Evolutionary conservation across 768 basidiomycete genomes (phyloP), one percentile per base, ranked within the genome.

Genomic region (Atractiella rhizophila): DNA sequence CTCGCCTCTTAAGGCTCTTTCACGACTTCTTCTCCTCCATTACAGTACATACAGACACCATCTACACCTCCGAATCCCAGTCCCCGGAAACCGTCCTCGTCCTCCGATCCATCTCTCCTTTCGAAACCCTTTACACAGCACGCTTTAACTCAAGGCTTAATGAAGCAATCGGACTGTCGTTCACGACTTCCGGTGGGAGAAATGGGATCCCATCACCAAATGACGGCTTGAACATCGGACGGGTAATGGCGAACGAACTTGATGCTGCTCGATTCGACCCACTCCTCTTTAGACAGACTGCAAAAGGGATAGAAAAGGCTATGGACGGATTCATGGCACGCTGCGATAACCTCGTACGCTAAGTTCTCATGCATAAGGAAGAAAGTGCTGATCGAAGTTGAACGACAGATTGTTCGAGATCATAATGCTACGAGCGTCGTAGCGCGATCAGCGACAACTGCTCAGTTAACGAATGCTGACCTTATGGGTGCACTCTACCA

Each of bases 11-110:
- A 8, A 69, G 91, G 9, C 66, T 94, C 2, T 86, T 98, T 60
- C 91, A 98, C 41, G 83, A 85, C 29, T 91, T 98, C 61, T 98
- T 98, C 56, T 72, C 76, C 24, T 85, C 85, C 57, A 82, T 96
- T 39, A 73, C 82, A 2, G 76, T 88, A 10, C 80, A 94, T 55
- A 91, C 91, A 2, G 88, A 96, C 54, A 96, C 91, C 0, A 63
- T 79, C 5, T 96, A 96, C 56, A 74, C 71, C 18, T 23, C 7
- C 32, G 3, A 3, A 27, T 20, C 18, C 10, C n/a, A 3, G 33
- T 91, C 85, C 51, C 79, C 88, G 28, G 91, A 98, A 60, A 86
- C 91, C 1, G 66, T 94, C 32, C 64, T 96, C 28, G 64, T 85
- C 27, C 67, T 98, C 3, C 76, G 80, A 3, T 71, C 83, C 0